Base-by-base conservation (phyloP, 371 early-diverging fungal genomes). In the Mucor lusitanicus region DNA sequence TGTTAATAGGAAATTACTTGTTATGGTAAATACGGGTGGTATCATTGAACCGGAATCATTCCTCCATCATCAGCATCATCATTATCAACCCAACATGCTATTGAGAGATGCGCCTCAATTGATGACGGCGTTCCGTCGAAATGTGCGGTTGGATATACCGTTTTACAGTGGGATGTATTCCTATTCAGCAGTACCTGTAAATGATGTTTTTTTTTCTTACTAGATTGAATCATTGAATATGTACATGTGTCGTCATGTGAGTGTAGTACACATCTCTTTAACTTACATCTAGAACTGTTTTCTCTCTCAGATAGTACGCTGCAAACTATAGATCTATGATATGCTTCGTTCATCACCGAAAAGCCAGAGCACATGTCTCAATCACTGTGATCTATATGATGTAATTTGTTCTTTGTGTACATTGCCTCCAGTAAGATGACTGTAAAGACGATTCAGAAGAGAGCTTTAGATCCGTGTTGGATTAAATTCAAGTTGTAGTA, bases 1-100 rank as follows among this genome's bases (percentile, higher is more conserved):
- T 46, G 35, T 48, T 59, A 65, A 58, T 48, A 44, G 30, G 23
- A 59, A 65, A 39, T 65, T 66, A 59, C 66, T 66, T 66, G 15
- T 35, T 65, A 19, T 37, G 59, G 58, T 55, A 42, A 65, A 59
- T 50, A 53, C 15, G 15, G 8, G 40, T 40, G 40, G 25, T 12
- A n/a, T 46, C 28, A 42, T 40, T 60, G 17, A 40, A 35, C 37
- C 60, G 42, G 42, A 60, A 60, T 7, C 23, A 23, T 12, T 23
- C n/a, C 35, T 19, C 12, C 25, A 8, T 13, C 35, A 8, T 17
- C 35, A 21, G 12, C 42, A 42, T 42, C 44, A 44, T 44, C 21
- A 46, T 46, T 21, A 21, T 46, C 17, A 40, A 5, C 17, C 17
- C 13, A 17, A 3, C 40, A 40, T 46, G 37, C 21, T 46, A 8